Evolutionary conservation across 2,329 filamentous ascomycete species (phyloP).

Genomic region (Diaporthe vaccinii): DNA sequence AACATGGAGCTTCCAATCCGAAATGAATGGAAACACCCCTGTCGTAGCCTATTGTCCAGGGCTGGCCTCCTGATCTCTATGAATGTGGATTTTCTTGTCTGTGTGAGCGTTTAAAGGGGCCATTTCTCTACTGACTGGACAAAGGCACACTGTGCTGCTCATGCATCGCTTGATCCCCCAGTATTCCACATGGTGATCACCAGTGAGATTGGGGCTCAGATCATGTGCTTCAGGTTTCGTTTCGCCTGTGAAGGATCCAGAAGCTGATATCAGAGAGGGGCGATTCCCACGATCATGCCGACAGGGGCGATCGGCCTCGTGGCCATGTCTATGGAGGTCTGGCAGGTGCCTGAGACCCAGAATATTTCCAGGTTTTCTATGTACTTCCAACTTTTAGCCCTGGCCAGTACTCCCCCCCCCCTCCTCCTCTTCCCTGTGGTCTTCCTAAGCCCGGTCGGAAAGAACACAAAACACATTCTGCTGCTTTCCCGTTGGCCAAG

Average conservation of each 20-base stretch:
- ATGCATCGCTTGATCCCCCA: background rate
- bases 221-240: background rate
- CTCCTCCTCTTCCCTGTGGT: no score
- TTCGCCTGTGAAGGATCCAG: background rate
- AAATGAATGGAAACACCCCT: background rate
- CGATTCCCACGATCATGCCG: background rate
- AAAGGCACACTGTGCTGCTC: background rate
- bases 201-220: background rate
- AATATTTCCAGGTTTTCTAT: no score
- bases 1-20: background rate
- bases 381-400: background rate
- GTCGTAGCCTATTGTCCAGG: background rate
- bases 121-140: background rate
- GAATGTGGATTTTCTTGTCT: background rate
- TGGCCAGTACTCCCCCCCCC: no score
- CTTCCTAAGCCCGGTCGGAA: background rate
- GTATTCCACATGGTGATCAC: background rate
- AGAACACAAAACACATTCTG: background rate
- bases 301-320: background rate
- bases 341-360: background rate
- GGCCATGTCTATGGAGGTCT: background rate
- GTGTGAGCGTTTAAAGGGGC: background rate
- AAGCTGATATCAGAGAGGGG: background rate
- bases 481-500: background rate
- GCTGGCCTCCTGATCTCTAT: background rate